Conservation (phyloP, 2,329 filamentous ascomycete genomes). For the Reticulascus tulasneorum region DNA sequence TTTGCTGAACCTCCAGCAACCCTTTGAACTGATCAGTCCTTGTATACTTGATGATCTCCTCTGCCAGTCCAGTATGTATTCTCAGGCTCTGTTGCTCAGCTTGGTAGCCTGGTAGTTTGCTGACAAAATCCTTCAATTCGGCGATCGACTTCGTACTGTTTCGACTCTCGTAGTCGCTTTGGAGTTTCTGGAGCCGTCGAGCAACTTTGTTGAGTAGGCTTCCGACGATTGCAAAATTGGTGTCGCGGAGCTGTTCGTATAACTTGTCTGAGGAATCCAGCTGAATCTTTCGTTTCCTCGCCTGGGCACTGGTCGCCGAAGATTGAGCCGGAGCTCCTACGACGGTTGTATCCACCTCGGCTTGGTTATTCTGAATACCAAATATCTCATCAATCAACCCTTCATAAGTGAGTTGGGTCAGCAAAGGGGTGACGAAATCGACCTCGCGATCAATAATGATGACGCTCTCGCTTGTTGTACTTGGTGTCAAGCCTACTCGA, state of each 20-base stretch:
- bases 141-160: conserved; percentile 80
- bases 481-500: conserved; percentile 69
- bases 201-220: conserved; percentile 86
- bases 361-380: conserved; percentile 86
- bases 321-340: conserved; percentile 69
- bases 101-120: conserved; percentile 86
- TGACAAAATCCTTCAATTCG: conserved; percentile 93
- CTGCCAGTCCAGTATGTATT: conserved; percentile 84
- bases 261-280: conserved; percentile 87
- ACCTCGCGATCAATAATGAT: conserved; percentile 95
- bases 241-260: conserved; percentile 81
- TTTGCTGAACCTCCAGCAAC: conserved; percentile 90
- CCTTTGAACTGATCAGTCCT: conserved; percentile 85
- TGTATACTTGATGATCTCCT: conserved; percentile 93
- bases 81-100: conserved; percentile 91
- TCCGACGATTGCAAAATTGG: conserved; percentile 94
- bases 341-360: conserved; percentile 86
- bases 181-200: conserved; percentile 75
- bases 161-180: conserved; percentile 81
- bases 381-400: conserved; percentile 93
- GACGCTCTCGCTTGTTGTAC: conserved; percentile 80
- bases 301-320: conserved; percentile 49
- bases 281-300: conserved; percentile 80
- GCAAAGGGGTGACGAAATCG: conserved; percentile 84
- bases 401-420: conserved; percentile 96